phyloP scores from a whole-genome alignment of 2,329 filamentous ascomycete genomes.

The Cercospora sp. region DNA sequence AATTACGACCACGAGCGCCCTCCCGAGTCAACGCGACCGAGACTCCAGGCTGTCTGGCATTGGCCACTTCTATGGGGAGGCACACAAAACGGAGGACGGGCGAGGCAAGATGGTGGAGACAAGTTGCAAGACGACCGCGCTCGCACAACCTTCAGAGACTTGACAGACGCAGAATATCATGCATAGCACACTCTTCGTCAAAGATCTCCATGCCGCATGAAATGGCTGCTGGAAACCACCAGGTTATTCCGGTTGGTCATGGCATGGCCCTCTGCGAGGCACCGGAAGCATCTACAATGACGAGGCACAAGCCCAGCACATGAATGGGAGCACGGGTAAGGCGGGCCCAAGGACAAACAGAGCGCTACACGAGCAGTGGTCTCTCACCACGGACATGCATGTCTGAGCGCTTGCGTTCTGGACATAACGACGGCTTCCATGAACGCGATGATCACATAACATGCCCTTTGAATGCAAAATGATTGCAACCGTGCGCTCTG shows the following conservation, averaged over 20 bases:
- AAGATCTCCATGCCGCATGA: not conserved
- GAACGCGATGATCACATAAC: not conserved
- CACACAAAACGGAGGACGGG: not conserved
- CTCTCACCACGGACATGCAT: too few relatives aligned
- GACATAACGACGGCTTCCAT: not conserved
- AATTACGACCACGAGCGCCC: not conserved
- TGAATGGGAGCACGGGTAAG: not conserved
- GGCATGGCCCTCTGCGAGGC: too few relatives aligned
- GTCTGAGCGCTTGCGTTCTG: not conserved
- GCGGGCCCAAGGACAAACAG: too few relatives aligned
- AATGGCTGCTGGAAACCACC: not conserved
- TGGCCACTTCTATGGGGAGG: not conserved
- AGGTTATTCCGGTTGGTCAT: not conserved
- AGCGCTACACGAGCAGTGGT: too few relatives aligned
- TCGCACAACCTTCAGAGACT: not conserved
- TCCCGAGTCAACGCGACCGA: not conserved
- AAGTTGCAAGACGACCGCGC: not conserved
- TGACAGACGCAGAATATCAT: not conserved
- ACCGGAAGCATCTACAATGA: not conserved
- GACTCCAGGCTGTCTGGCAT: not conserved
- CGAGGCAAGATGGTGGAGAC: not conserved
- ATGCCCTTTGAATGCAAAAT: not conserved
- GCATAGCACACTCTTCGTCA: not conserved
- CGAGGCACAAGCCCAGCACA: not conserved
- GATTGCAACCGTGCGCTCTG: not conserved